A percentile compares a stretch with the other conserved stretches of the same genome.
These are phyloP conservation scores for Ustilago trichophora DNA, from an alignment of 1,284 basidiomycete species.

Conservation along the genomic window DNA sequence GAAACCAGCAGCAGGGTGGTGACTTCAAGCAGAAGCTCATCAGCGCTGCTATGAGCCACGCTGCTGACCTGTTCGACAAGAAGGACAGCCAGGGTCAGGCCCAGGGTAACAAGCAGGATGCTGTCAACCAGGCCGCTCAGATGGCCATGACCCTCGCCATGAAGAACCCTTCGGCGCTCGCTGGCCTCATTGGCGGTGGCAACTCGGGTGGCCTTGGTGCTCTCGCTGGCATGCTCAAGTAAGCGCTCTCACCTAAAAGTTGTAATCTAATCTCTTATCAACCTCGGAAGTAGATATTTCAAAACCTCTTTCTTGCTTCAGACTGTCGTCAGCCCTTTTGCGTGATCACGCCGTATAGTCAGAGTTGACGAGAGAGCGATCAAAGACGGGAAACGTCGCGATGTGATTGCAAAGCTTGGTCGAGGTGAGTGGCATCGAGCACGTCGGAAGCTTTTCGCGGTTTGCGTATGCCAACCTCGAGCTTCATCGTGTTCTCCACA, in stretches of 20 bases:
- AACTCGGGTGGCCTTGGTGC: slow-evolving; percentile 48
- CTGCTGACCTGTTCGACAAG: slow-evolving; percentile 52
- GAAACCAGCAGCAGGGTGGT: slow-evolving; percentile 34
- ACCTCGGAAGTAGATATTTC: not conserved
- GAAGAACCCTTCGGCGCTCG: slow-evolving; percentile 55
- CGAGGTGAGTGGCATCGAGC: no score
- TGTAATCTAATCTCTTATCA: not conserved
- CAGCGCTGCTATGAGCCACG: slow-evolving; percentile 44
- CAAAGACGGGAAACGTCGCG: no score
- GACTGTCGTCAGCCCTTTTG: no score
- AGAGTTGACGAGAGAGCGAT: no score
- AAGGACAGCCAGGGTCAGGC: slow-evolving; percentile 60
- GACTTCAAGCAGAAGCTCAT: slow-evolving; percentile 47
- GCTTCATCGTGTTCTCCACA: no score
- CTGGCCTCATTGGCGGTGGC: slow-evolving; percentile 50
- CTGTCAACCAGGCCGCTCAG: slow-evolving; percentile 63
- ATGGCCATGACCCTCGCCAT: slow-evolving; percentile 62
- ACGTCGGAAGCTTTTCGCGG: no score
- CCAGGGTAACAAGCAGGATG: slow-evolving; percentile 64
- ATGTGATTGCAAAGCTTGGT: no score
- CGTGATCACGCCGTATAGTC: no score
- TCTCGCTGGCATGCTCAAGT: slow-evolving; percentile 47
- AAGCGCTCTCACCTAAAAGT: not conserved
- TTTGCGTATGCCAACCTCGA: no score
- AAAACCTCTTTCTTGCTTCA: no score